These are phyloP conservation scores for Lecanosticta acicola DNA, from an alignment of 2,329 filamentous ascomycete genomes.

Conservation along the genomic window DNA sequence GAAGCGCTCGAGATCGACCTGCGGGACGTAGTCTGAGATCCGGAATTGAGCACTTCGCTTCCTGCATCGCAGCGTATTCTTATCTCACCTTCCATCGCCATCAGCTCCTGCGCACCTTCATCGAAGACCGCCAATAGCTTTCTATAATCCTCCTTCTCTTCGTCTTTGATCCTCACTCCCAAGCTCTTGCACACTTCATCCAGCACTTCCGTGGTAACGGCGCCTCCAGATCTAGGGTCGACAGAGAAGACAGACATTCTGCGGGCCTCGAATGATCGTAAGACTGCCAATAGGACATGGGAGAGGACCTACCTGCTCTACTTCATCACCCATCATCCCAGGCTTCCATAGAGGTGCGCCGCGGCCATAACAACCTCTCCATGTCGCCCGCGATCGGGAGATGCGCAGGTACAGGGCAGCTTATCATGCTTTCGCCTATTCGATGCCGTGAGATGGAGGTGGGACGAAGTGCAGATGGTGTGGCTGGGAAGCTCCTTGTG, in stretches of 20 bases:
- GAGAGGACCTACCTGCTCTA: background rate
- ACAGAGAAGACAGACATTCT: slow-evolving; percentile 40
- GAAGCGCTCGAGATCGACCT: slow-evolving; percentile 32
- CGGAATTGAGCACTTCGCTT: too few species aligned
- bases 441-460: background rate
- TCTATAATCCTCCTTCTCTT: slow-evolving; percentile 37
- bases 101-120: slow-evolving; percentile 35
- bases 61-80: background rate
- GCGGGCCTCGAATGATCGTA: background rate
- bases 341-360: background rate
- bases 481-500: too few species aligned
- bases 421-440: slow-evolving; percentile 4
- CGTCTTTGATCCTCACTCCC: slow-evolving; percentile 31
- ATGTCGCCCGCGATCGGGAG: slow-evolving; percentile 1
- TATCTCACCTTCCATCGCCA: slow-evolving; percentile 30
- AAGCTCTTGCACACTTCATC: slow-evolving; percentile 31
- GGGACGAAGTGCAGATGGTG: background rate
- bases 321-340: background rate
- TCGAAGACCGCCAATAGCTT: slow-evolving; percentile 37
- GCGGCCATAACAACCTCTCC: background rate
- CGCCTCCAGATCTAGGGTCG: slow-evolving; percentile 29
- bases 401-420: slow-evolving; percentile 3
- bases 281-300: background rate
- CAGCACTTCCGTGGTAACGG: slow-evolving; percentile 32
- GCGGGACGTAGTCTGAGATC: slow-evolving; percentile 33